phyloP scores from a whole-genome alignment of 768 basidiomycete species.

The Suillus subaureus region DNA sequence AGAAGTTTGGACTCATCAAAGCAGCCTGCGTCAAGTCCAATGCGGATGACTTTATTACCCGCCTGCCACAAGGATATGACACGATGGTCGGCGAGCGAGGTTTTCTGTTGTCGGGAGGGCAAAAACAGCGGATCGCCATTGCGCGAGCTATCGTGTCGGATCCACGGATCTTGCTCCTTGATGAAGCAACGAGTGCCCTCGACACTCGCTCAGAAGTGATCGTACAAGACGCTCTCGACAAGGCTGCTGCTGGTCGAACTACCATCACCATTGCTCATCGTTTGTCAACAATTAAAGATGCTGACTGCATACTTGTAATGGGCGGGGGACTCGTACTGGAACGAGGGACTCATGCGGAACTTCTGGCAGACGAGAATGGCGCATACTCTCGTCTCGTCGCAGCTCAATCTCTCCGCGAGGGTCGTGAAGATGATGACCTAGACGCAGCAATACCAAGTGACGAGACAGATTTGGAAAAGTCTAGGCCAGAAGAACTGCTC shows the following conservation, averaged over 20 bases:
- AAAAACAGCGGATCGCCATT: constrained; percentile 55
- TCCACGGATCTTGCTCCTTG: constrained; percentile 49
- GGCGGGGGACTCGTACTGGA: constrained; percentile 46
- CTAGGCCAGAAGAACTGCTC: no score
- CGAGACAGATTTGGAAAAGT: no score
- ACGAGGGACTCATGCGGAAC: constrained; percentile 43
- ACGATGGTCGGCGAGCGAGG: constrained; percentile 54
- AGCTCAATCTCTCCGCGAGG: constrained; percentile 42
- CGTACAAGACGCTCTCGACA: constrained; percentile 56
- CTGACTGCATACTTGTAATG: constrained; percentile 45
- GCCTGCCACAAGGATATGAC: constrained; percentile 50
- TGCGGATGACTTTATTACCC: constrained; percentile 52
- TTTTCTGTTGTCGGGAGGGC: constrained; percentile 49
- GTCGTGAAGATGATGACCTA: constrained; percentile 18
- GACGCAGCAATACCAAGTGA: no score
- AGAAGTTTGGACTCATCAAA: constrained; percentile 47
- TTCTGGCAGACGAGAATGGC: constrained; percentile 38
- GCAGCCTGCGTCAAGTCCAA: constrained; percentile 53
- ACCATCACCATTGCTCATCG: constrained; percentile 37
- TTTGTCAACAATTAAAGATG: constrained; percentile 47
- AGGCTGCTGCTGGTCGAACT: constrained; percentile 43
- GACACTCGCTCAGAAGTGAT: constrained; percentile 53
- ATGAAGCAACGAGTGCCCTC: constrained; percentile 51
- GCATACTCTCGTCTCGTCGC: constrained; percentile 44
- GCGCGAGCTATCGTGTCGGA: constrained; percentile 52